Conservation (phyloP, 257 asterid species). For the Handroanthus guayacan region DNA sequence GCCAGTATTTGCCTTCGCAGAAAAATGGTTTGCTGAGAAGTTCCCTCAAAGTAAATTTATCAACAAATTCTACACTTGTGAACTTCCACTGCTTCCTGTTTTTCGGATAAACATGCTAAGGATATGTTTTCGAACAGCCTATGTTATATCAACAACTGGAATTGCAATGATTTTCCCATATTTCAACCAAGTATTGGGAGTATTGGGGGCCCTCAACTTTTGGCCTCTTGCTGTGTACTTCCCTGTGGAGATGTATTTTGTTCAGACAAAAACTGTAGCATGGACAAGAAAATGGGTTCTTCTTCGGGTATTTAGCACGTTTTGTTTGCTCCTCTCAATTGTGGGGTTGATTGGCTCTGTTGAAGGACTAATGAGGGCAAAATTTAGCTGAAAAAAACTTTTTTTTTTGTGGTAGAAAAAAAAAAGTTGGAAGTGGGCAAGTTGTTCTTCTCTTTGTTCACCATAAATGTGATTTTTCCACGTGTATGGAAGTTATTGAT, state of each 20-base stretch:
- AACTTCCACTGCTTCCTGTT: slow-evolving; percentile 37
- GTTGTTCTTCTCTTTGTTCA: too few species aligned
- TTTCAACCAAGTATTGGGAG: slow-evolving; percentile 76
- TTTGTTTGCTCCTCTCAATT: slow-evolving; percentile 54
- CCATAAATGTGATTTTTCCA: background rate
- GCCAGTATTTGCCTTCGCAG: slow-evolving; percentile 68
- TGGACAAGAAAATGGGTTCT: slow-evolving; percentile 58
- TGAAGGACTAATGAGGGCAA: slow-evolving; percentile 60
- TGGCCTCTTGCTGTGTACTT: slow-evolving; percentile 80
- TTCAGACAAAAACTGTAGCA: slow-evolving; percentile 52
- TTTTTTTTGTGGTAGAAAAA: too few species aligned
- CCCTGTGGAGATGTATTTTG: slow-evolving; percentile 76
- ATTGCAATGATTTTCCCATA: slow-evolving; percentile 71
- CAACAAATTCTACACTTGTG: slow-evolving; percentile 36
- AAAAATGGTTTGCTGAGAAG: slow-evolving; percentile 49
- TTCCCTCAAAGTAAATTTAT: slow-evolving; percentile 46
- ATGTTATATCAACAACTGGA: slow-evolving; percentile 61
- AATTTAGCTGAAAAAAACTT: slow-evolving; percentile 35
- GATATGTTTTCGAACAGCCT: slow-evolving; percentile 56
- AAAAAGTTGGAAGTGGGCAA: background rate
- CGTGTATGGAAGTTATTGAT: background rate
- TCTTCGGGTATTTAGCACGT: slow-evolving; percentile 50
- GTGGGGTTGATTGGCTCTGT: slow-evolving; percentile 75
- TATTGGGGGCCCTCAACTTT: slow-evolving; percentile 73
- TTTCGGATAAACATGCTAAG: slow-evolving; percentile 52